Conservation (phyloP, 305 asterid species). For the Euphrasia arctica region DNA sequence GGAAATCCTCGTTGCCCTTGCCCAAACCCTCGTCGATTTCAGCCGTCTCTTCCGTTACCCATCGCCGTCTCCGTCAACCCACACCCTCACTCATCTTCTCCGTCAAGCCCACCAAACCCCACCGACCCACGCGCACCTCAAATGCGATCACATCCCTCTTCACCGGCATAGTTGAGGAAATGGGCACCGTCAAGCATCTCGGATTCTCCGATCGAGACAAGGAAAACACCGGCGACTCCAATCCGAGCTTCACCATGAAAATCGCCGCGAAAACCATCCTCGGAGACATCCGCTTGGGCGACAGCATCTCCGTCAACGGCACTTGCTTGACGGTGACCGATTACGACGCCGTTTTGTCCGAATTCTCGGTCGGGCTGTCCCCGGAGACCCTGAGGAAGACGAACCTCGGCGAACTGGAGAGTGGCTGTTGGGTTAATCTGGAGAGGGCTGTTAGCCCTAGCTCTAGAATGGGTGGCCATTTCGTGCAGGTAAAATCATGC, state of each 20-base stretch:
- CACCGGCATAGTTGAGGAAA: constrained; percentile 94
- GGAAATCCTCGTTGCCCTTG: background rate
- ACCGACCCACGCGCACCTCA: background rate
- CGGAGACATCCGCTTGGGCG: constrained; percentile 77
- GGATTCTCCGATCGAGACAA: constrained; percentile 47
- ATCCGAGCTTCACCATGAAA: constrained; percentile 59
- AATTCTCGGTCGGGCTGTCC: constrained; percentile 68
- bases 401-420: constrained; percentile 52
- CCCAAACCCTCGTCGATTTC: background rate
- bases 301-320: constrained; percentile 91
- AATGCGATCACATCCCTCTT: constrained; percentile 53
- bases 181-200: constrained; percentile 59
- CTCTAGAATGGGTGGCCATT: constrained; percentile 94
- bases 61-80: constrained; percentile 1
- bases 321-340: constrained; percentile 85
- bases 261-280: constrained; percentile 62
- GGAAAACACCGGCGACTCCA: constrained; percentile 5
- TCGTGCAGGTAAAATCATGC: constrained; percentile 53
- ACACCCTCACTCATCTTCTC: background rate
- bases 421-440: constrained; percentile 68
- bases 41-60: background rate
- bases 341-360: constrained; percentile 40
- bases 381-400: constrained; percentile 87
- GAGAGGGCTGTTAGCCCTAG: constrained; percentile 88
- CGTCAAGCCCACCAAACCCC: background rate